Evolutionary conservation across 1,139 yeast species (phyloP).

Genomic region (Nakaseomyces sp.): DNA sequence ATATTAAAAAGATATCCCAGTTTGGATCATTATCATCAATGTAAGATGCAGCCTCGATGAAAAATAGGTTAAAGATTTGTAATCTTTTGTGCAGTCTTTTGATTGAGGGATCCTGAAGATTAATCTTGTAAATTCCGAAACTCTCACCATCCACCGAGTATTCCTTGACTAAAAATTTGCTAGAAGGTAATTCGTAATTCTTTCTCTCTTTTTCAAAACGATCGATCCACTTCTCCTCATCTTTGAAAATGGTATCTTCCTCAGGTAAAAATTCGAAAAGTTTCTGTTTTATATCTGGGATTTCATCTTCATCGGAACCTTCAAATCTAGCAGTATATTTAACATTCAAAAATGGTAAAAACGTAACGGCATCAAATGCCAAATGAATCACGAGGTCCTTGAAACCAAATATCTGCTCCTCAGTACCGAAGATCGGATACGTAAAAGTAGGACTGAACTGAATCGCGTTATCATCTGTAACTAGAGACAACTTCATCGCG

Average conservation of each 20-base stretch:
- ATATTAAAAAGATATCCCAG: slow-evolving; percentile 52
- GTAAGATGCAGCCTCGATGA: slow-evolving; percentile 90
- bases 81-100: slow-evolving; percentile 55
- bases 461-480: slow-evolving; percentile 44
- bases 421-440: slow-evolving; percentile 87
- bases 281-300: slow-evolving; percentile 42
- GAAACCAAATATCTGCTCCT: slow-evolving; percentile 83
- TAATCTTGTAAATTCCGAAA: slow-evolving; percentile 33
- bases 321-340: slow-evolving; percentile 46
- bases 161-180: slow-evolving; percentile 12
- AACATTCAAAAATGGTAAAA: slow-evolving; percentile 50
- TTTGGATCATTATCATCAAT: slow-evolving; percentile 66
- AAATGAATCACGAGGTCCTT: slow-evolving; percentile 49
- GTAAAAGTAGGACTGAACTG: slow-evolving; percentile 70
- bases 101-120: slow-evolving; percentile 26
- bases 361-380: slow-evolving; percentile 46
- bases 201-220: slow-evolving; percentile 42
- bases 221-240: slow-evolving; percentile 61
- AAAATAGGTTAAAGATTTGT: slow-evolving; percentile 70
- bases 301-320: slow-evolving; percentile 28
- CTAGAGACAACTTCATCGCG: slow-evolving; percentile 46
- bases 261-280: slow-evolving; percentile 51
- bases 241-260: slow-evolving; percentile 47
- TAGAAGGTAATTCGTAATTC: slow-evolving; percentile 16
- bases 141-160: slow-evolving; percentile 33